phyloP scores from a whole-genome alignment of 345 rosid species.

The Excoecaria agallocha region DNA sequence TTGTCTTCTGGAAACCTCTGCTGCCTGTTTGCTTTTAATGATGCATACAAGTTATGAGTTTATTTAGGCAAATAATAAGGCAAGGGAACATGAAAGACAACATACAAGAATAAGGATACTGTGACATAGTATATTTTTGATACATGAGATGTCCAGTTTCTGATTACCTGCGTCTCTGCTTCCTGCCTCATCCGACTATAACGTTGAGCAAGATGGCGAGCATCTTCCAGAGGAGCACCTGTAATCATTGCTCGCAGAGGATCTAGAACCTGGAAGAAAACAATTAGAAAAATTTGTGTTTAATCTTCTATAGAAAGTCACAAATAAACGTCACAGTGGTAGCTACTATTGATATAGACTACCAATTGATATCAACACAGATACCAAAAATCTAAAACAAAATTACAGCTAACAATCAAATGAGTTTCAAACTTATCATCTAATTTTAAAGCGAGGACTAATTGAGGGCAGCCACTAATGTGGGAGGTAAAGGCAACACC shows the following conservation, averaged over 20 bases:
- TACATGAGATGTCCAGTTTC: constrained; percentile 8
- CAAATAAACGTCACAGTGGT: neutral
- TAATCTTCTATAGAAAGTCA: neutral
- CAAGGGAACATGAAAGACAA: constrained; percentile 6
- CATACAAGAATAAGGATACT: neutral
- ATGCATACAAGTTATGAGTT: constrained; percentile 27
- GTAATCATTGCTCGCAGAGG: constrained; percentile 83
- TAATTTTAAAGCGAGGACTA: neutral
- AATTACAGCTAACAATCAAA: neutral
- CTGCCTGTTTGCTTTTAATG: constrained; percentile 56
- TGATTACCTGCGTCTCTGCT: constrained; percentile 81
- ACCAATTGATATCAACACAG: too few relatives aligned
- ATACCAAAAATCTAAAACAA: neutral
- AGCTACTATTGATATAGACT: neutral
- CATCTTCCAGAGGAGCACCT: constrained; percentile 84
- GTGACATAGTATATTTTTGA: constrained; percentile 7
- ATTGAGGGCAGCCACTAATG: neutral
- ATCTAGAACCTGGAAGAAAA: constrained; percentile 60
- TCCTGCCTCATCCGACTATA: constrained; percentile 99
- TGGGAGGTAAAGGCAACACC: too few relatives aligned
- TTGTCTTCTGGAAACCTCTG: constrained; percentile 75
- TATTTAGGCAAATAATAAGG: constrained; percentile 14
- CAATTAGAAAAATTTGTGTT: neutral
- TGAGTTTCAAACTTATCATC: neutral
- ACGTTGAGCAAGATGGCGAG: constrained; percentile 97